phyloP scores from a whole-genome alignment of 2,329 filamentous ascomycete genomes.

The Apiospora hydei region DNA sequence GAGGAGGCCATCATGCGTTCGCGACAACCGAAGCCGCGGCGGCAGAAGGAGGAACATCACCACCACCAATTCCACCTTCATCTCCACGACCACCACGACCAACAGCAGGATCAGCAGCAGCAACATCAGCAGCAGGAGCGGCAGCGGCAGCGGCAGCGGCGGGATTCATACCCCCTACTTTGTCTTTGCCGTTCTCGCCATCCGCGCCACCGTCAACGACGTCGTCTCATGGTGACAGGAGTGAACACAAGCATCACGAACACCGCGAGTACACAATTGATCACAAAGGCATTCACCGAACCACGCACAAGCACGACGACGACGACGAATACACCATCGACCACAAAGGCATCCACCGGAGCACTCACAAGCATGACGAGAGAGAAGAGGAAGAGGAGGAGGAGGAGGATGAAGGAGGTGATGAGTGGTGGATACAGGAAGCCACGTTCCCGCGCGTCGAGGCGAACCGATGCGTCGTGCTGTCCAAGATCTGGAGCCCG shows the following conservation, averaged over 20 bases:
- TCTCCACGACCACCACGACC: not conserved
- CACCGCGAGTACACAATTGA: too few relatives aligned
- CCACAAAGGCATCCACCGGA: not conserved
- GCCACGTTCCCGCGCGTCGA: constrained; percentile 55
- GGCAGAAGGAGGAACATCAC: not conserved
- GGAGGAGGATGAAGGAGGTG: constrained; percentile 35
- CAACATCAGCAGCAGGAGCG: not conserved
- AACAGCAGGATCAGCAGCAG: not conserved
- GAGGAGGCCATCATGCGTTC: constrained; percentile 54
- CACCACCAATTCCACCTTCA: not conserved
- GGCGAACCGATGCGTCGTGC: constrained; percentile 55
- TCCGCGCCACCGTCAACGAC: not conserved
- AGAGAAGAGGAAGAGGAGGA: not conserved
- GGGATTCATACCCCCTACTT: not conserved
- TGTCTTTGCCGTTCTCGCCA: not conserved
- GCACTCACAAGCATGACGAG: not conserved
- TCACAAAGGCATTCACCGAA: not conserved
- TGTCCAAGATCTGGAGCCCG: constrained; percentile 62
- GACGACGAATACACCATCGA: too few relatives aligned
- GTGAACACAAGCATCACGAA: not conserved
- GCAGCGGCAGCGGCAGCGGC: not conserved
- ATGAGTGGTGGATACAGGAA: constrained; percentile 63
- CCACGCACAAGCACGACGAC: not conserved
- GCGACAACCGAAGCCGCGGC: not conserved
- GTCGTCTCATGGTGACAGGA: not conserved